Conservation (phyloP, 2,329 filamentous ascomycete genomes). For the Chlorencoelia australis region DNA sequence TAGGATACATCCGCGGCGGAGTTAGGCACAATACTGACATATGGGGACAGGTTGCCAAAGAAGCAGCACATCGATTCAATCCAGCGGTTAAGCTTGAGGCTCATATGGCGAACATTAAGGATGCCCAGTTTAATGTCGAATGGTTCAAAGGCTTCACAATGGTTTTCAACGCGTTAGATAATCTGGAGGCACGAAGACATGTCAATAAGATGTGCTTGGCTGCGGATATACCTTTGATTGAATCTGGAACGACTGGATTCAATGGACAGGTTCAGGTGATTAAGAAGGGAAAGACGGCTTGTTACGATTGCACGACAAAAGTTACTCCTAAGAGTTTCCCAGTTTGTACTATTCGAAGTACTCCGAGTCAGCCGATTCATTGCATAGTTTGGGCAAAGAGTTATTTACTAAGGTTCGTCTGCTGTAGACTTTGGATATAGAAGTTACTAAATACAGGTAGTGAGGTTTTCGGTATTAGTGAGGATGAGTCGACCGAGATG, state of each 20-base stretch:
- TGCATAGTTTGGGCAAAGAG: conserved; percentile 99
- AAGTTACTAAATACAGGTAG: conserved; percentile 28
- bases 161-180: conserved; percentile 96
- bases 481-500: conserved; percentile 71
- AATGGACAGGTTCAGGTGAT: conserved; percentile 97
- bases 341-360: conserved; percentile 94
- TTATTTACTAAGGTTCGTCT: conserved; percentile 66
- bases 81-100: conserved; percentile 78
- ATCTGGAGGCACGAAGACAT: conserved; percentile 84
- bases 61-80: conserved; percentile 84
- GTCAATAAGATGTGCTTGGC: conserved; percentile 97
- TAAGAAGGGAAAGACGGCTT: conserved; percentile 82
- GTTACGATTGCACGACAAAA: conserved; percentile 91
- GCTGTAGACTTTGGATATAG: neutral
- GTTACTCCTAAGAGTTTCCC: conserved; percentile 87
- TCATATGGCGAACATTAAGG: conserved; percentile 92
- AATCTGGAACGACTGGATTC: conserved; percentile 96
- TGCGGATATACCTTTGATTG: conserved; percentile 80
- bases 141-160: conserved; percentile 80
- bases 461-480: conserved; percentile 86
- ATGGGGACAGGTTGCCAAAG: conserved; percentile 66
- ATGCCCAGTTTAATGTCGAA: conserved; percentile 69
- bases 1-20: conserved; percentile 34
- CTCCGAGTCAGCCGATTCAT: conserved; percentile 91
- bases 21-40: conserved; percentile 6